These are phyloP conservation scores for Boletus insuetus DNA, from an alignment of 768 basidiomycete genomes.

Conservation along the genomic window DNA sequence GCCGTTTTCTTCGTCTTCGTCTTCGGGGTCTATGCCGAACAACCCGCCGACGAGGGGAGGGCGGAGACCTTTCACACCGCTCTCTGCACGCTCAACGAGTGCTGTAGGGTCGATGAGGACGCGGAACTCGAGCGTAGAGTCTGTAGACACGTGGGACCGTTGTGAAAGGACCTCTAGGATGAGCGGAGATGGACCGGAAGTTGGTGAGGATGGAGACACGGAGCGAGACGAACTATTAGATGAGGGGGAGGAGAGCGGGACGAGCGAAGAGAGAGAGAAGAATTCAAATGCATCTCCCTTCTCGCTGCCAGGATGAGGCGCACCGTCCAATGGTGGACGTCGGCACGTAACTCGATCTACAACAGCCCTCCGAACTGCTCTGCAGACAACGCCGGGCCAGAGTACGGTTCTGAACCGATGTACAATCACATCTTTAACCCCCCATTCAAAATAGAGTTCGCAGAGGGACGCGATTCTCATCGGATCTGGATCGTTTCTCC, in stretches of 20 bases:
- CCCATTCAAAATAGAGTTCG: slow-evolving; percentile 93
- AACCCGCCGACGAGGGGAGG: slow-evolving; percentile 38
- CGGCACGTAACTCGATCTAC: slow-evolving; percentile 44
- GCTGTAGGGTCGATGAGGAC: slow-evolving; percentile 68
- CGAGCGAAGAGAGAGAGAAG: slow-evolving; percentile 16
- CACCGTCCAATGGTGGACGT: background rate
- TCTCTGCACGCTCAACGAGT: slow-evolving; percentile 62
- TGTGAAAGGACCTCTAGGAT: slow-evolving; percentile 65
- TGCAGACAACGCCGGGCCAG: slow-evolving; percentile 72
- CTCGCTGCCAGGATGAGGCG: background rate
- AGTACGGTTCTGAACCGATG: slow-evolving; percentile 82
- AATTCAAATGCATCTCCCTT: slow-evolving; percentile 7
- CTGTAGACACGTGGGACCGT: slow-evolving; percentile 69
- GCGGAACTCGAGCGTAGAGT: slow-evolving; percentile 73
- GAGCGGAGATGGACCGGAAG: slow-evolving; percentile 37
- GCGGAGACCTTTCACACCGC: slow-evolving; percentile 64
- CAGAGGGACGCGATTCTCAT: slow-evolving; percentile 73
- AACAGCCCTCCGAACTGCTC: slow-evolving; percentile 65
- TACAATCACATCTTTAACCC: slow-evolving; percentile 75
- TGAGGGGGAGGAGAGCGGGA: slow-evolving; percentile 3
- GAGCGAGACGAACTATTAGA: slow-evolving; percentile 3
- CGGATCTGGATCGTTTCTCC: slow-evolving; percentile 62
- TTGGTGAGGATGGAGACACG: background rate
- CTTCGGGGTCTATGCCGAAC: slow-evolving; percentile 43
- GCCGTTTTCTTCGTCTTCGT: slow-evolving; percentile 45